phyloP scores from a whole-genome alignment of 192 early-diverging fungal genomes.

The Coemansia pectinata region DNA sequence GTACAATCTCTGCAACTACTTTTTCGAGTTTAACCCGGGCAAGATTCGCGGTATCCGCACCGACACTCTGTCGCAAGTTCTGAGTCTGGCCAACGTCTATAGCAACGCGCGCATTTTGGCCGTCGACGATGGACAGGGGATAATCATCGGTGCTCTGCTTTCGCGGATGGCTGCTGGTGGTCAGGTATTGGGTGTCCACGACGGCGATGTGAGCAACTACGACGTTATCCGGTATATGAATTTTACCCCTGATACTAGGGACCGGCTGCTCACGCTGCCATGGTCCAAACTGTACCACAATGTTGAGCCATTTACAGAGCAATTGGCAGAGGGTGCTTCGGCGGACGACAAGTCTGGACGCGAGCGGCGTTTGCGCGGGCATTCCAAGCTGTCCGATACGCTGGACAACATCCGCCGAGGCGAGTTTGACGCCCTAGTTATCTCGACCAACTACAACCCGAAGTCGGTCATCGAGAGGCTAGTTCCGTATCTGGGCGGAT shows the following conservation, averaged over 20 bases:
- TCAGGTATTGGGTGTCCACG: conserved; percentile 69
- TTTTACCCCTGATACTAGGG: conserved; percentile 56
- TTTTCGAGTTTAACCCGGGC: conserved; percentile 71
- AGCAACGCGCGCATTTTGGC: conserved; percentile 69
- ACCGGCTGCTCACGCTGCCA: conserved; percentile 64
- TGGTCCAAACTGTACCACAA: conserved; percentile 69
- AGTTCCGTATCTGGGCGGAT: conserved; percentile 74
- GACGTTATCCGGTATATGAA: conserved; percentile 80
- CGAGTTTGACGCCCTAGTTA: conserved; percentile 73
- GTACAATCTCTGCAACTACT: conserved; percentile 75
- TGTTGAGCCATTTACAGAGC: conserved; percentile 58
- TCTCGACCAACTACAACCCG: conserved; percentile 78
- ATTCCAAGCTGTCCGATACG: conserved; percentile 53
- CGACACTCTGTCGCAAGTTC: conserved; percentile 90
- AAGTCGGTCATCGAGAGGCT: conserved; percentile 73
- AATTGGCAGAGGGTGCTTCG: conserved; percentile 53
- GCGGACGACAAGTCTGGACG: conserved; percentile 58
- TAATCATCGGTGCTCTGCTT: conserved; percentile 77
- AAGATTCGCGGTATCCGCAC: conserved; percentile 76
- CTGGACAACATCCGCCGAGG: conserved; percentile 59
- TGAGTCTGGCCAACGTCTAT: conserved; percentile 82
- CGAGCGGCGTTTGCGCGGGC: conserved; percentile 58
- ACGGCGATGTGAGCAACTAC: conserved; percentile 71
- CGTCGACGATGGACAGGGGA: conserved; percentile 90
- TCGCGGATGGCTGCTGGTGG: conserved; percentile 75